phyloP scores from a whole-genome alignment of 2,329 filamentous ascomycete genomes.

The Cordyceps pruinosa region DNA sequence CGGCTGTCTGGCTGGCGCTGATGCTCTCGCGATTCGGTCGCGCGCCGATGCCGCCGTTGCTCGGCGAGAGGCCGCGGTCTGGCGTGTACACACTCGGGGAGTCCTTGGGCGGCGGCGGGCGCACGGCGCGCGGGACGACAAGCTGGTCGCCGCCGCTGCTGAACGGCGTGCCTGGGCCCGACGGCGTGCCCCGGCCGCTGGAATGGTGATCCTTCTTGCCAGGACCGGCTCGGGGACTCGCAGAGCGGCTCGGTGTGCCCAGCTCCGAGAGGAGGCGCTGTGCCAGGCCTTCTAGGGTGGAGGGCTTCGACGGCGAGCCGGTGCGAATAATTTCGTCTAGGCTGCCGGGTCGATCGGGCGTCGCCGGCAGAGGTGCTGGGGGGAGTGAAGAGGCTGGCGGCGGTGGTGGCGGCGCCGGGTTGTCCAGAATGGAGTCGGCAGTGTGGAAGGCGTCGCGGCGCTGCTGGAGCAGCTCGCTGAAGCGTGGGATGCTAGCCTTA shows the following conservation, averaged over 20 bases:
- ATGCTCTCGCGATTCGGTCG: conserved; percentile 26
- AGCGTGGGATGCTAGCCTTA: conserved; percentile 54
- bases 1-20: conserved; percentile 46
- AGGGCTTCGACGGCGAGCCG: conserved; percentile 46
- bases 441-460: conserved; percentile 58
- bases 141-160: conserved; percentile 22
- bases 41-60: conserved; percentile 22
- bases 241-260: conserved; percentile 44
- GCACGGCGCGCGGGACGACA: conserved; percentile 24
- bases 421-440: conserved; percentile 42
- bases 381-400: not conserved
- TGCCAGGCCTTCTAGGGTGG: conserved; percentile 53
- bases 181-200: conserved; percentile 20
- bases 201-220: conserved; percentile 38
- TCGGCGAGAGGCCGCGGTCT: conserved; percentile 37
- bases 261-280: conserved; percentile 57
- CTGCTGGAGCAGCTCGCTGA: conserved; percentile 63
- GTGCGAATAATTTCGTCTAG: conserved; percentile 38
- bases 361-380: conserved; percentile 23
- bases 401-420: conserved; percentile 19
- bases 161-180: conserved; percentile 26
- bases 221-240: conserved; percentile 40
- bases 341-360: conserved; percentile 34
- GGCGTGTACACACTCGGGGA: conserved; percentile 24
- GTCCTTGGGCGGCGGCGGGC: conserved; percentile 32